Conservation (phyloP, 495 filamentous ascomycete species). For the Penicillium manginii region DNA sequence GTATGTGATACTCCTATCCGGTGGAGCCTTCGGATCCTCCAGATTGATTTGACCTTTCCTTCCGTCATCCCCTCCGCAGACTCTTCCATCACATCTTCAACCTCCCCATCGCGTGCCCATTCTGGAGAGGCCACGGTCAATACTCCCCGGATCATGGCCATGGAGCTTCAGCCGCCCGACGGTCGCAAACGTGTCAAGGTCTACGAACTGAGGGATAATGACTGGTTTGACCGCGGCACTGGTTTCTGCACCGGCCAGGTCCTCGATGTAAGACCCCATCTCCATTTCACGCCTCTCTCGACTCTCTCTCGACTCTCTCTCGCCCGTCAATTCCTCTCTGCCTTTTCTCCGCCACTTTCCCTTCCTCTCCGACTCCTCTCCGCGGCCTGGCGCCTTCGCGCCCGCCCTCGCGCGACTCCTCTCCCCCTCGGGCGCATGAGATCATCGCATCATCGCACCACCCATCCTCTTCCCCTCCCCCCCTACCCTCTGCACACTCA, state of each 20-base stretch:
- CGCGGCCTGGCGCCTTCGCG: not conserved
- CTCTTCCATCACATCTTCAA: conserved; percentile 17
- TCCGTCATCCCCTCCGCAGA: conserved; percentile 7
- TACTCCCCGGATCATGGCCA: conserved; percentile 72
- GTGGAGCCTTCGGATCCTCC: conserved; percentile 24
- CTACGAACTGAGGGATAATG: conserved; percentile 96
- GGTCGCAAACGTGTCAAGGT: conserved; percentile 98
- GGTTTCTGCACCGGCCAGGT: conserved; percentile 89
- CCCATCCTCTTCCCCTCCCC: conserved; percentile 7
- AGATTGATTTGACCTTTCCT: conserved; percentile 2
- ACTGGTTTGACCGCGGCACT: conserved; percentile 98
- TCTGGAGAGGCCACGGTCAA: conserved; percentile 44
- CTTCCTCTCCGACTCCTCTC: not conserved
- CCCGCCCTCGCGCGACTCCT: not conserved
- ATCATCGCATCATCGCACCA: conserved; percentile 7
- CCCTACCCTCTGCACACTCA: not conserved
- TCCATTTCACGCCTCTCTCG: not conserved
- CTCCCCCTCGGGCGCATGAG: conserved; percentile 1
- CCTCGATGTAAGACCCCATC: conserved; percentile 65
- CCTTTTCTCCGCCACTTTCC: conserved; percentile 1
- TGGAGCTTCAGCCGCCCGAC: conserved; percentile 77
- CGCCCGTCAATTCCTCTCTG: conserved; percentile 4
- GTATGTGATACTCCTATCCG: conserved; percentile 5
- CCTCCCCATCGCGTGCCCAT: conserved; percentile 21
- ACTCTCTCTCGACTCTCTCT: no score